These are phyloP conservation scores for Camelina neglecta DNA, from an alignment of 345 rosid genomes.

Conservation along the genomic window DNA sequence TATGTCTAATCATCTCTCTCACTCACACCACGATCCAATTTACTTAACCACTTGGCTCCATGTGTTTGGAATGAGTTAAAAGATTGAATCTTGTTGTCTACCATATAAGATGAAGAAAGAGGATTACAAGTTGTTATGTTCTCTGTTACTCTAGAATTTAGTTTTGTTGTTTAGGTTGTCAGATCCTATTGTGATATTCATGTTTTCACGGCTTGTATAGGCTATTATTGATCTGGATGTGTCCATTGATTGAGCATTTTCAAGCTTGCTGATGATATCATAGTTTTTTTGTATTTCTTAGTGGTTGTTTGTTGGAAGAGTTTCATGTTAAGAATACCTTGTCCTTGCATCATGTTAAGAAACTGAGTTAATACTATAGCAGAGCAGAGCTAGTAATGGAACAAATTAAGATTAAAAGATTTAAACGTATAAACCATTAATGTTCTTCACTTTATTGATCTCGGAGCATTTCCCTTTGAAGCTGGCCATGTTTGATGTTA, in stretches of 20 bases:
- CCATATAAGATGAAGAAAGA: not conserved
- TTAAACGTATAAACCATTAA: slow-evolving; percentile 8
- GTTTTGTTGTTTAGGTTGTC: not conserved
- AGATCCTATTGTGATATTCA: not conserved
- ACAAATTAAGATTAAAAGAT: not conserved
- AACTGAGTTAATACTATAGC: slow-evolving; percentile 16
- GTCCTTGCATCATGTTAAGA: slow-evolving; percentile 3
- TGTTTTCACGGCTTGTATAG: not conserved
- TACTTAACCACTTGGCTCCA: not conserved
- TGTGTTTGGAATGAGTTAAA: not conserved
- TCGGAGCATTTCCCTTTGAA: slow-evolving; percentile 11
- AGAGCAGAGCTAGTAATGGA: slow-evolving; percentile 1
- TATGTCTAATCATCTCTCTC: not conserved
- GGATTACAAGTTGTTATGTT: not conserved
- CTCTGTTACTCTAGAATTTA: not conserved
- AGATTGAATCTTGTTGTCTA: slow-evolving; percentile 16
- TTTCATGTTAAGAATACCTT: not conserved
- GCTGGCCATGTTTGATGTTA: slow-evolving; percentile 27
- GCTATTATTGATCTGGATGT: not conserved
- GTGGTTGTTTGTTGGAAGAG: not conserved
- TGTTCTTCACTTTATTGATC: slow-evolving; percentile 13
- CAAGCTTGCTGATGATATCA: not conserved
- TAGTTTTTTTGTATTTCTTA: not conserved
- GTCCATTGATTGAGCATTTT: not conserved
- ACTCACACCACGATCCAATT: not conserved